A percentile compares a stretch with the other conserved stretches of the same genome.
Conservation (phyloP, 2,329 filamentous ascomycete species). For the Diaporthe ilicicola region DNA sequence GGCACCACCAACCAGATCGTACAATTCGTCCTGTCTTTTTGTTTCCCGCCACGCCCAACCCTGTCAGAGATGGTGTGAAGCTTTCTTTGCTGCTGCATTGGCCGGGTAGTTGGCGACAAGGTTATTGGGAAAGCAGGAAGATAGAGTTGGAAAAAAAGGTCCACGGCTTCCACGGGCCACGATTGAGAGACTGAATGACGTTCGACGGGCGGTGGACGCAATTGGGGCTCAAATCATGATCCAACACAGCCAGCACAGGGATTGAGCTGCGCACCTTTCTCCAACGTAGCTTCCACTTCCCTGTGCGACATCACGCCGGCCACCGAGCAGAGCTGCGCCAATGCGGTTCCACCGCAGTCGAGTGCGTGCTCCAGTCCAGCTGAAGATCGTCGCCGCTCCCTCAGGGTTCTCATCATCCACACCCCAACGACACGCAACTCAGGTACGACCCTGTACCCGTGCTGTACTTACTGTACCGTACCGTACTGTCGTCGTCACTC, state of each 20-base stretch:
- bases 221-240: slow-evolving; percentile 4
- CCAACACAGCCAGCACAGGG: neutral
- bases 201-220: neutral
- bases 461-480: neutral
- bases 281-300: neutral
- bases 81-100: neutral
- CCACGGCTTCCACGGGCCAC: neutral
- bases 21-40: neutral
- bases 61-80: slow-evolving; percentile 5
- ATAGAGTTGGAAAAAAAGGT: neutral
- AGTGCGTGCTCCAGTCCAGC: neutral
- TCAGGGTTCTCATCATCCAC: neutral
- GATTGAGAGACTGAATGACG: neutral
- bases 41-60: neutral
- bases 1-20: slow-evolving; percentile 17
- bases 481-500: neutral
- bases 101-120: neutral
- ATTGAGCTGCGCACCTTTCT: neutral
- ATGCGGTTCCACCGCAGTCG: slow-evolving; percentile 1
- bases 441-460: slow-evolving; percentile 4
- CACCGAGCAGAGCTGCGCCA: slow-evolving; percentile 6
- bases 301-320: slow-evolving; percentile 8
- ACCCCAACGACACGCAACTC: neutral
- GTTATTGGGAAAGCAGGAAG: neutral
- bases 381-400: neutral